Evolutionary conservation across 495 filamentous ascomycete species (phyloP).

Genomic region (Tuber indicum): DNA sequence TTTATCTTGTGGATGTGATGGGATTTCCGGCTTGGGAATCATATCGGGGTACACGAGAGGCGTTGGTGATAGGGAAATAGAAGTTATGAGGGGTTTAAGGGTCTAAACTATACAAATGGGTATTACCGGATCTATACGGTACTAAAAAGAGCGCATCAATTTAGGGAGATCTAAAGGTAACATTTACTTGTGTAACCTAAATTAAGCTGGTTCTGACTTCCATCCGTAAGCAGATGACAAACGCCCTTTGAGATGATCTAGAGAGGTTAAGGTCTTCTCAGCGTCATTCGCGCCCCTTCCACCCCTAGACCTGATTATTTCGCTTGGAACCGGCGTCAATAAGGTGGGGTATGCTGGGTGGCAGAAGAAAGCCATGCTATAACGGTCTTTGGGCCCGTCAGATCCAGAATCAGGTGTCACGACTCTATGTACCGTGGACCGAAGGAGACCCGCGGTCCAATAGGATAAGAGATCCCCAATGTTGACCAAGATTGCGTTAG

Average conservation of each 20-base stretch:
- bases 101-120: not conserved
- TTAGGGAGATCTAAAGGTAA: not conserved
- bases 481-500: slow-evolving; percentile 73
- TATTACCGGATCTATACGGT: not conserved
- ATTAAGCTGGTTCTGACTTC: slow-evolving; percentile 15
- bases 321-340: slow-evolving; percentile 69
- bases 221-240: slow-evolving; percentile 65
- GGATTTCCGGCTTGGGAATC: not conserved
- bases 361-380: slow-evolving; percentile 87
- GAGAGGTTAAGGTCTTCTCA: slow-evolving; percentile 64
- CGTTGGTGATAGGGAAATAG: not conserved
- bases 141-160: not conserved
- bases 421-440: slow-evolving; percentile 82
- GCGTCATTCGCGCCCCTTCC: slow-evolving; percentile 44
- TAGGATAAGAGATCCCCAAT: slow-evolving; percentile 85
- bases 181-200: not conserved
- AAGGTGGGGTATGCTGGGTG: slow-evolving; percentile 70
- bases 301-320: slow-evolving; percentile 45
- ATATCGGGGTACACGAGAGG: not conserved
- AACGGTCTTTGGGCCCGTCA: slow-evolving; percentile 56
- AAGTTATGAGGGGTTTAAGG: not conserved
- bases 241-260: slow-evolving; percentile 70
- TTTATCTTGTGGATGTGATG: not conserved
- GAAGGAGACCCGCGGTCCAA: slow-evolving; percentile 82
- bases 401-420: slow-evolving; percentile 58